These are phyloP conservation scores for Madurella mycetomatis DNA, from an alignment of 2,329 filamentous ascomycete species.

Conservation along the genomic window DNA sequence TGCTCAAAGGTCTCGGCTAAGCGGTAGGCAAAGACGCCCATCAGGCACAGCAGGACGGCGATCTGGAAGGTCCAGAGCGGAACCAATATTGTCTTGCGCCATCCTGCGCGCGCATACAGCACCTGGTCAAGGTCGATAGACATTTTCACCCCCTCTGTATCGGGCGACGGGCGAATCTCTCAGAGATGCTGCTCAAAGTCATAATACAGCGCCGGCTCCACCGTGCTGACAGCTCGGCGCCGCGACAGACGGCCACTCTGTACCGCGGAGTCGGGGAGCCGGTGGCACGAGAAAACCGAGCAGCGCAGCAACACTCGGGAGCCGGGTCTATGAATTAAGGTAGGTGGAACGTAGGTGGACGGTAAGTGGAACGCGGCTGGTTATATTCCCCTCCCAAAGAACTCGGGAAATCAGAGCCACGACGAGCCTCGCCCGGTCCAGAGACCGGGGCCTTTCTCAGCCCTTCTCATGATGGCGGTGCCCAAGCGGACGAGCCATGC, in stretches of 20 bases:
- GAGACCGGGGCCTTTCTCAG: not conserved
- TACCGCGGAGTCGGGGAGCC: not conserved
- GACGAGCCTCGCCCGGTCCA: not conserved
- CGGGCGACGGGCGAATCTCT: not conserved
- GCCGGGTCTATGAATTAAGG: not conserved
- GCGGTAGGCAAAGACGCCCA: constrained; percentile 51
- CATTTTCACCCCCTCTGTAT: not conserved
- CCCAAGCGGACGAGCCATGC: not conserved
- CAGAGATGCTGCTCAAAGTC: not conserved
- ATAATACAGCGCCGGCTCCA: not conserved
- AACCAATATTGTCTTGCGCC: constrained; percentile 44
- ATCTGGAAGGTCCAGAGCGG: constrained; percentile 50
- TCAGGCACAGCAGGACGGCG: constrained; percentile 40
- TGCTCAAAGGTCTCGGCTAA: constrained; percentile 44
- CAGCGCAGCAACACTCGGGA: not conserved
- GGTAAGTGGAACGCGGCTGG: too few relatives aligned
- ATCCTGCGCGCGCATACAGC: constrained; percentile 49
- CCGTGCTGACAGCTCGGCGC: not conserved
- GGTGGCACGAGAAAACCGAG: not conserved
- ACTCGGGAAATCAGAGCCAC: not conserved
- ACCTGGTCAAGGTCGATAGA: constrained; percentile 45
- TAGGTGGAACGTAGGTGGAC: too few relatives aligned
- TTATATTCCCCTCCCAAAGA: not conserved
- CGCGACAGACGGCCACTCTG: not conserved
- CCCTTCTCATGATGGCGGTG: constrained; percentile 5